Conservation (phyloP, 495 filamentous ascomycete species). For the Clohesyomyces aquaticus region DNA sequence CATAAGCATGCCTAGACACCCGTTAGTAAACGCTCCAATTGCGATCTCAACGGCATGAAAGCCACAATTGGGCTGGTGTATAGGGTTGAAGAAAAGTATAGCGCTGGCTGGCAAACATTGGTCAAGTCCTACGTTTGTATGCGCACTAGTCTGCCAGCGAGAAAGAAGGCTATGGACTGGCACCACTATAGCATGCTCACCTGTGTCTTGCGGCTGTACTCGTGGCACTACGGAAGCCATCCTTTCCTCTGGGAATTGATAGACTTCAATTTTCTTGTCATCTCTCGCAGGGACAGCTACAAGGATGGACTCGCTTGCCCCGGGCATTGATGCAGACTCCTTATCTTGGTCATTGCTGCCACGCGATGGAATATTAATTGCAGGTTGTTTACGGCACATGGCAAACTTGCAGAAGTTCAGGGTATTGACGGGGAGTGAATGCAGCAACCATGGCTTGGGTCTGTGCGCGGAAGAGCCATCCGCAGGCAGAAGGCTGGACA, state of each 20-base stretch:
- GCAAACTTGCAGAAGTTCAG: slow-evolving; percentile 96
- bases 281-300: slow-evolving; percentile 45
- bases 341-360: background rate
- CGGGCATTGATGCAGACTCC: background rate
- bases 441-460: slow-evolving; percentile 77
- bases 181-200: slow-evolving; percentile 15
- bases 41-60: background rate
- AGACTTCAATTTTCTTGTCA: slow-evolving; percentile 72
- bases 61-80: background rate
- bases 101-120: too few species aligned
- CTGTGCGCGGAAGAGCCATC: slow-evolving; percentile 53
- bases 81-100: background rate
- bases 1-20: slow-evolving; percentile 88
- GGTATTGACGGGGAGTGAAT: slow-evolving; percentile 84
- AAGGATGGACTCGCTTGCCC: slow-evolving; percentile 30
- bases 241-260: slow-evolving; percentile 74
- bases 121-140: too few species aligned
- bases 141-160: too few species aligned
- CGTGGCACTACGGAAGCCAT: slow-evolving; percentile 69
- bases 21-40: slow-evolving; percentile 24
- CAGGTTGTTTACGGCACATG: slow-evolving; percentile 51
- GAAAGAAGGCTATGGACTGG: background rate
- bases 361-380: slow-evolving; percentile 1
- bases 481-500: slow-evolving; percentile 74
- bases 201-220: slow-evolving; percentile 42